phyloP scores from a whole-genome alignment of 352 stramenopile species.

The Phytopythium mirpurense region DNA sequence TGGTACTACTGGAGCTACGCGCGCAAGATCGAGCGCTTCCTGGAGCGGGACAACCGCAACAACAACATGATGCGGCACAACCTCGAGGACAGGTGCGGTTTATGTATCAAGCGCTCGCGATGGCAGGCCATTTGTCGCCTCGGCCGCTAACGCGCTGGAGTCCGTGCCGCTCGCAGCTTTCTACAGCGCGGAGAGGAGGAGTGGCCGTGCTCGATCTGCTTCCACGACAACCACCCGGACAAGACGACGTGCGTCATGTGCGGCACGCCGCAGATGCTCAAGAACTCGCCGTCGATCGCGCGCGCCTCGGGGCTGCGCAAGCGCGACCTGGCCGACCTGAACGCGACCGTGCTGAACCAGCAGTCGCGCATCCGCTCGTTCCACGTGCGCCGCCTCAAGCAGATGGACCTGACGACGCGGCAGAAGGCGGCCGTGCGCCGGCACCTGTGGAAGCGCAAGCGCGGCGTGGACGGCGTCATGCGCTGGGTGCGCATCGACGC shows the following conservation, averaged over 20 bases:
- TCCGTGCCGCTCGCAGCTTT: too few relatives aligned
- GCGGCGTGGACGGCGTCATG: slow-evolving; percentile 65
- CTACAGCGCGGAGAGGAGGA: slow-evolving; percentile 73
- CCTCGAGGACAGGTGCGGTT: slow-evolving; percentile 68
- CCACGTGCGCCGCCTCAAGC: slow-evolving; percentile 79
- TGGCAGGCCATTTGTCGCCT: too few relatives aligned
- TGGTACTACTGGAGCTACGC: slow-evolving; percentile 89
- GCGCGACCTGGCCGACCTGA: slow-evolving; percentile 50
- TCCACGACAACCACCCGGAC: slow-evolving; percentile 84
- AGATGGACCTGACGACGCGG: slow-evolving; percentile 77
- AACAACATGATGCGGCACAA: slow-evolving; percentile 89
- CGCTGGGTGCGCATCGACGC: slow-evolving; percentile 79
- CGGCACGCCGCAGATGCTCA: slow-evolving; percentile 65
- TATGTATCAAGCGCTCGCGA: background rate
- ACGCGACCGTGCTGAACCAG: slow-evolving; percentile 73
- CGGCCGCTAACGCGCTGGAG: too few relatives aligned
- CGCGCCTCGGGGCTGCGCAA: slow-evolving; percentile 71
- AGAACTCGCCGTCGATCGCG: slow-evolving; percentile 50
- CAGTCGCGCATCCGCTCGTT: slow-evolving; percentile 79
- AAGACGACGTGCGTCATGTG: slow-evolving; percentile 83
- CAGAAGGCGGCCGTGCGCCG: slow-evolving; percentile 76
- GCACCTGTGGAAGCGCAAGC: slow-evolving; percentile 73
- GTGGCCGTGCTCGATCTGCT: slow-evolving; percentile 86
- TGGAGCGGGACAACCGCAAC: slow-evolving; percentile 76
- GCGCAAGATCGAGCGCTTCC: slow-evolving; percentile 81